A percentile compares a stretch with the other conserved stretches of the same genome.
Conservation (phyloP, 108 stramenopile species). For the Cyclotella choctawhatcheeana region DNA sequence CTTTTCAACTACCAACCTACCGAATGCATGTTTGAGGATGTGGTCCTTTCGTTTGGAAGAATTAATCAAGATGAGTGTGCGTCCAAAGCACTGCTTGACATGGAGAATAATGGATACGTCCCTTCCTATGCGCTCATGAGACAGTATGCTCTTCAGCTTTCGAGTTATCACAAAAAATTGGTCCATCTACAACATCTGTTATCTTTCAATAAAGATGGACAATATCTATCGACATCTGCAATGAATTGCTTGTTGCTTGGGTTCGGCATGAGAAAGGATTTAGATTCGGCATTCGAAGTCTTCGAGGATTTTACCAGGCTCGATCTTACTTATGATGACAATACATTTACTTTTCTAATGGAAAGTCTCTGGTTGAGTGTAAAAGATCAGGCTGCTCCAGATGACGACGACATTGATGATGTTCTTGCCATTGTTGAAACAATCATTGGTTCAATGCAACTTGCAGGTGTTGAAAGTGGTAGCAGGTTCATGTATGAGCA, state of each 20-base stretch:
- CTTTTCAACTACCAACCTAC: constrained; percentile 59
- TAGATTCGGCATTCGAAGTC: constrained; percentile 36
- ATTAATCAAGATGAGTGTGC: constrained; percentile 30
- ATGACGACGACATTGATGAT: constrained; percentile 32
- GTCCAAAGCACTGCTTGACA: constrained; percentile 64
- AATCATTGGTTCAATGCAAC: constrained; percentile 61
- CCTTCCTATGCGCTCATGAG: constrained; percentile 63
- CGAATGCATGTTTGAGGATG: constrained; percentile 71
- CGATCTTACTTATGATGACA: constrained; percentile 50
- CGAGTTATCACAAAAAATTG: constrained; percentile 35
- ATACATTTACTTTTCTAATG: constrained; percentile 72
- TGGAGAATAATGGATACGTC: constrained; percentile 65
- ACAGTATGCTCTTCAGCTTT: constrained; percentile 43
- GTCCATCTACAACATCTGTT: constrained; percentile 34
- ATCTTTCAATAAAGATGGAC: constrained; percentile 21
- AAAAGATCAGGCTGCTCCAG: constrained; percentile 19
- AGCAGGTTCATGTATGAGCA: constrained; percentile 40
- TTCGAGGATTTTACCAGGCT: constrained; percentile 41
- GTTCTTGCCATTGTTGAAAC: constrained; percentile 23
- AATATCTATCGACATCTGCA: constrained; percentile 29
- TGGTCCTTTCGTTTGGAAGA: constrained; percentile 60
- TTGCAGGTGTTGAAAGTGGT: constrained; percentile 43
- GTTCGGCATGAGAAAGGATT: constrained; percentile 42
- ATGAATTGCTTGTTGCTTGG: constrained; percentile 53
- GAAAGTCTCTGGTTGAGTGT: constrained; percentile 54